Evolutionary conservation across 2,329 filamentous ascomycete species (phyloP).

Genomic region (Trichoderma atrobrunneum): DNA sequence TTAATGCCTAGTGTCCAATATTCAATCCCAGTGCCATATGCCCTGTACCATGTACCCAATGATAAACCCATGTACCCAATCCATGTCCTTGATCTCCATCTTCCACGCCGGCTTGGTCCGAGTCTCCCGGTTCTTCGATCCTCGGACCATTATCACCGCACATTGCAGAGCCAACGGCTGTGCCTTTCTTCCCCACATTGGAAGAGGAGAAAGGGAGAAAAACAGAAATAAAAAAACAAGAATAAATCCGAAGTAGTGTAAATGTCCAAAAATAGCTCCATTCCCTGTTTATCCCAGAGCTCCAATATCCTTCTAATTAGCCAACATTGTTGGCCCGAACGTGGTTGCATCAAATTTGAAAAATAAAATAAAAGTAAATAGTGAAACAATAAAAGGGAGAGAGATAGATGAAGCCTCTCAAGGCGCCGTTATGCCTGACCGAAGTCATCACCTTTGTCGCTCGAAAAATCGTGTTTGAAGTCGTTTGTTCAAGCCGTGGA

Average conservation of each 20-base stretch:
- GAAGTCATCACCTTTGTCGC: not conserved
- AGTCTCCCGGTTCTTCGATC: not conserved
- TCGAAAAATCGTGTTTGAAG: not conserved
- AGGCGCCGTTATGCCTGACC: not conserved
- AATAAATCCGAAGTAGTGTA: not conserved
- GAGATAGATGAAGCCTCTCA: not conserved
- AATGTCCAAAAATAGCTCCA: not conserved
- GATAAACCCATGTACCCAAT: not conserved
- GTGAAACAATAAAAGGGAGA: not conserved
- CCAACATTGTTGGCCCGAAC: not conserved
- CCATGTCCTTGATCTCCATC: slow-evolving; percentile 1
- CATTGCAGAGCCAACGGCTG: not conserved
- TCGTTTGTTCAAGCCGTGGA: not conserved
- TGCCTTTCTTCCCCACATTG: not conserved
- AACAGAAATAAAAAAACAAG: not conserved
- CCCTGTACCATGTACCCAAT: not conserved
- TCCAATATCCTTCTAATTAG: slow-evolving; percentile 13
- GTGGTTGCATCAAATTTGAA: not conserved
- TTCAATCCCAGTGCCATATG: not conserved
- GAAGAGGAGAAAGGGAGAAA: not conserved
- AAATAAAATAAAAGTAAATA: not conserved
- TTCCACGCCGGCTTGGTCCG: slow-evolving; percentile 5
- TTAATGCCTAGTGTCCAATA: not conserved
- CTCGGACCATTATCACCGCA: not conserved
- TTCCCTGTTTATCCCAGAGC: slow-evolving; percentile 15